These are phyloP conservation scores for Tolypocladium album DNA, from an alignment of 2,329 filamentous ascomycete species.

Conservation along the genomic window DNA sequence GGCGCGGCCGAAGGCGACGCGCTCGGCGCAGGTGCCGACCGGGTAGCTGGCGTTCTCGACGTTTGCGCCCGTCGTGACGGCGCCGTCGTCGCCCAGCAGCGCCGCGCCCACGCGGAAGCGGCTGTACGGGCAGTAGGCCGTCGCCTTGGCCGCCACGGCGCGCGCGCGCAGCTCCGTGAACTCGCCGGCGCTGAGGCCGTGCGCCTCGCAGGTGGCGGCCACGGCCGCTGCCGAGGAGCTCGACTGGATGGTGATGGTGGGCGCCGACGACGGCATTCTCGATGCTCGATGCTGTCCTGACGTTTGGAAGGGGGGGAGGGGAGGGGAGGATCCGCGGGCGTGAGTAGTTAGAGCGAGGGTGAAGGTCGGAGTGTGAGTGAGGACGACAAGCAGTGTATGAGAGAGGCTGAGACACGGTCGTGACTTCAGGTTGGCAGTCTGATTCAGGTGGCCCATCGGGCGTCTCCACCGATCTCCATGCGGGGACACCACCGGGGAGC, in stretches of 20 bases:
- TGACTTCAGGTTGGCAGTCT: not conserved
- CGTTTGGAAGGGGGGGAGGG: not conserved
- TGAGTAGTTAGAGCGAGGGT: not conserved
- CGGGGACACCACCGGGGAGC: not conserved
- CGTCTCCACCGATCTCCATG: not conserved
- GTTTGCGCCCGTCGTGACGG: constrained; percentile 55
- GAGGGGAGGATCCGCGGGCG: not conserved
- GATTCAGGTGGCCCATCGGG: not conserved
- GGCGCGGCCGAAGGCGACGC: constrained; percentile 76
- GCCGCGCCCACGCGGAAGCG: constrained; percentile 83
- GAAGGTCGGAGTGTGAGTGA: not conserved
- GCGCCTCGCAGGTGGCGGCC: constrained; percentile 13
- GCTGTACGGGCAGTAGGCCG: constrained; percentile 88
- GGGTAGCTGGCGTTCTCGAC: constrained; percentile 91
- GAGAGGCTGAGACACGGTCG: not conserved
- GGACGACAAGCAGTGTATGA: not conserved
- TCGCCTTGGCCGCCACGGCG: constrained; percentile 60
- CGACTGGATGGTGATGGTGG: not conserved
- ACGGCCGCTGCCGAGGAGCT: constrained; percentile 10
- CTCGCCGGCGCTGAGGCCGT: constrained; percentile 49
- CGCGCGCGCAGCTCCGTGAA: constrained; percentile 51
- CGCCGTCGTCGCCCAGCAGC: constrained; percentile 47
- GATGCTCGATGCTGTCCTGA: not conserved
- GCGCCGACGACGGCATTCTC: not conserved
- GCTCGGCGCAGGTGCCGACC: constrained; percentile 90